These are phyloP conservation scores for Lodderomyces parapsilosis DNA, from an alignment of 1,139 yeast genomes.

Conservation along the genomic window DNA sequence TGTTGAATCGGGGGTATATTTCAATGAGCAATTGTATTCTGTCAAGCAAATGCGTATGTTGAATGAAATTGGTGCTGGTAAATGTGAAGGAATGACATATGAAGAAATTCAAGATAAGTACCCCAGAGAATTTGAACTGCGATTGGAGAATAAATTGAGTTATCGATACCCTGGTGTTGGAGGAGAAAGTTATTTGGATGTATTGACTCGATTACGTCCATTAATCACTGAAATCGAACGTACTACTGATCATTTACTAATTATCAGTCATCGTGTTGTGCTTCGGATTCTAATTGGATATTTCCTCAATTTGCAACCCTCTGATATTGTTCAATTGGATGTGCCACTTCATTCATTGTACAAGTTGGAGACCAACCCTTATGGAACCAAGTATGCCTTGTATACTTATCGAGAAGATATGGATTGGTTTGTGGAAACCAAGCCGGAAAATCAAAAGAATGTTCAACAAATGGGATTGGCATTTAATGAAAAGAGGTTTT, in stretches of 20 bases:
- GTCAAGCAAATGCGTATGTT: slow-evolving; percentile 90
- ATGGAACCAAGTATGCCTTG: slow-evolving; percentile 90
- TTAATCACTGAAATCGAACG: slow-evolving; percentile 91
- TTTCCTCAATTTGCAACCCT: slow-evolving; percentile 80
- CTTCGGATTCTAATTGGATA: slow-evolving; percentile 85
- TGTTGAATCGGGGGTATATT: slow-evolving; percentile 72
- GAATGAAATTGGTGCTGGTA: slow-evolving; percentile 91
- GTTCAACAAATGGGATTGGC: slow-evolving; percentile 66
- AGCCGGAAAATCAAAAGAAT: slow-evolving; percentile 62
- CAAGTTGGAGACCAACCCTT: slow-evolving; percentile 87
- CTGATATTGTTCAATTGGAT: slow-evolving; percentile 83
- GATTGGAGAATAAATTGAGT: slow-evolving; percentile 71
- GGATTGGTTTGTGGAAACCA: slow-evolving; percentile 77
- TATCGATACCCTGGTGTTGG: slow-evolving; percentile 96
- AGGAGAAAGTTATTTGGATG: slow-evolving; percentile 95
- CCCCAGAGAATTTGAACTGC: slow-evolving; percentile 77
- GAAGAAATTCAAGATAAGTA: slow-evolving; percentile 67
- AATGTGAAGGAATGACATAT: slow-evolving; percentile 89
- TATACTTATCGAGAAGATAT: slow-evolving; percentile 78
- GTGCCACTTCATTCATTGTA: slow-evolving; percentile 91
- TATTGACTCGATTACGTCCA: slow-evolving; percentile 83
- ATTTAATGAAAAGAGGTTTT: slow-evolving; percentile 63
- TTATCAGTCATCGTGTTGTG: slow-evolving; percentile 88
- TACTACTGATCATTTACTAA: slow-evolving; percentile 80
- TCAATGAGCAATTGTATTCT: slow-evolving; percentile 72